Base-by-base conservation (phyloP, 805 yeast species). In the Candida alai region DNA sequence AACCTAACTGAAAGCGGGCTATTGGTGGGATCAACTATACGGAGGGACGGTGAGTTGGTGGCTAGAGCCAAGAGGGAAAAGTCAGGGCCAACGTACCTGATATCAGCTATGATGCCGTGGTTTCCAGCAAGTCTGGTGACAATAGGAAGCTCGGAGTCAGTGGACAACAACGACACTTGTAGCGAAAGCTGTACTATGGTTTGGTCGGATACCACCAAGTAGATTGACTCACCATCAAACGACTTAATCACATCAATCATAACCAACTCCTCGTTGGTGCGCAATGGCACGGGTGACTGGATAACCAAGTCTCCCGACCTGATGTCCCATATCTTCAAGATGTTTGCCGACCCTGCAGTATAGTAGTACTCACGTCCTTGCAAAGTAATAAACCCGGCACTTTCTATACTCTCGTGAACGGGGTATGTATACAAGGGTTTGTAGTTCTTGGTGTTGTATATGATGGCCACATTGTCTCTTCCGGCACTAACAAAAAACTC, bases 31-130 rank as follows among this genome's bases (percentile, higher is more conserved):
- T 81, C 80, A 21, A 89, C 73, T 10, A 93, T 59, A 54, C 97
- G 69, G 36, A 93, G 62, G 1, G 90, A 79, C 9, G 96, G 95
- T 1, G 97, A 85, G 58, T 93, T 93, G 3, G 97, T 90, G 2
- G 97, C 97, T 44, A 93, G 57, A 4, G 95, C 97, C 28, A 90
- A 56, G 23, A 69, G 60, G 29, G 69, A 54, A 19, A 64, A 53
- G 16, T 66, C 52, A 6, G 86, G 85, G 0, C 93, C 93, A 20
- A 80, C 81, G 50, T 78, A 82, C 45, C 78, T 75, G 64, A 88
- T 72, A 54, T 90, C 97, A 2, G 96, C 95, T 48, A 93, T 80
- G 17, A 93, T 90, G 37, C 97, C 97, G 60, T 90, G 96, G 57
- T 88, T 88, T 46, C 97, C 97, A 1, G 96, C 93, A 46, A 88